phyloP scores from a whole-genome alignment of 139 green algal genomes.

The Chlamydomonas asymmetrica region DNA sequence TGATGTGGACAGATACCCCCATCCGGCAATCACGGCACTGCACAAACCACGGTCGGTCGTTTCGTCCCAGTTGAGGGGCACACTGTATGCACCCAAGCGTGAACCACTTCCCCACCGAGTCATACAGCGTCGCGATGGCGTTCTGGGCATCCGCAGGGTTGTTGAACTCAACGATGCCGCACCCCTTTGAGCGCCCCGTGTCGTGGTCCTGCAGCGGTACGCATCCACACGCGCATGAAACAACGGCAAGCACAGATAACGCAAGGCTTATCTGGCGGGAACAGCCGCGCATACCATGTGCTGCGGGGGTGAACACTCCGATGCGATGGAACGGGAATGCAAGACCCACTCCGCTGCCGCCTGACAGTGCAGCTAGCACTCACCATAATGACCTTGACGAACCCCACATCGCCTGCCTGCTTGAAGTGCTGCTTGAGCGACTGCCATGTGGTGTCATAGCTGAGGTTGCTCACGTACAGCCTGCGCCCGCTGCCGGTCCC shows the following conservation, averaged over 20 bases:
- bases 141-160: constrained; percentile 53
- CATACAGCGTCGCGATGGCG: constrained; percentile 65
- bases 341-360: too few relatives aligned
- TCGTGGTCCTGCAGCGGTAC: constrained; percentile 41
- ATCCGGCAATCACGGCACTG: too few relatives aligned
- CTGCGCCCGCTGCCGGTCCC: constrained; percentile 30
- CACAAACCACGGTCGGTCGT: too few relatives aligned
- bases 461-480: constrained; percentile 76
- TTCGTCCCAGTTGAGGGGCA: too few relatives aligned
- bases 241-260: too few relatives aligned
- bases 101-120: constrained; percentile 45
- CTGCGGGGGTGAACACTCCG: too few relatives aligned
- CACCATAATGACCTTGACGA: constrained; percentile 60
- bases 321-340: too few relatives aligned
- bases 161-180: constrained; percentile 83
- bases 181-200: constrained; percentile 63
- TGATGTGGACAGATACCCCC: too few relatives aligned
- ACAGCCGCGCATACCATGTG: neutral
- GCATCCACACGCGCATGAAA: neutral
- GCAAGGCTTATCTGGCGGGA: neutral
- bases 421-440: constrained; percentile 70
- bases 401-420: constrained; percentile 48
- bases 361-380: too few relatives aligned
- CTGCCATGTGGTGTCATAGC: constrained; percentile 37
- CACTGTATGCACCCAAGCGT: too few relatives aligned